Conservation (phyloP, 345 rosid genomes). For the Garcia nutans region DNA sequence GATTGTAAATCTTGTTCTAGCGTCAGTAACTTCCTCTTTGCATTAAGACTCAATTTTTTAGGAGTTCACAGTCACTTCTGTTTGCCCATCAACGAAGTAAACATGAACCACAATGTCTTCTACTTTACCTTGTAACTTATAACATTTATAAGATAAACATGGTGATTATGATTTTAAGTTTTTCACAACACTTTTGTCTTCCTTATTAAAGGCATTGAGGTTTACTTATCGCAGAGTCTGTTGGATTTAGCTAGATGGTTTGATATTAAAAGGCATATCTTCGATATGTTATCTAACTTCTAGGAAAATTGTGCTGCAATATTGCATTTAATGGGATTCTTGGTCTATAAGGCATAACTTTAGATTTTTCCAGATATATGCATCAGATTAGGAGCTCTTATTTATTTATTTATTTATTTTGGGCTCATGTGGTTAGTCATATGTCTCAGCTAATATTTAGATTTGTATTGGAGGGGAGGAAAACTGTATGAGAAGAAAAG, state of each 20-base stretch:
- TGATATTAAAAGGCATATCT: background rate
- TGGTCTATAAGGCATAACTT: background rate
- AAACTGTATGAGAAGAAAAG: background rate
- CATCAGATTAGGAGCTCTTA: background rate
- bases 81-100: background rate
- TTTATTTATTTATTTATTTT: too few relatives aligned
- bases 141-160: background rate
- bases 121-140: background rate
- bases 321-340: background rate
- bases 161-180: background rate
- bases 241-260: background rate
- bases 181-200: background rate
- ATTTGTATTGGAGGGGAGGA: background rate
- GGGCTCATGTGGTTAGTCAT: too few relatives aligned
- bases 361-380: background rate
- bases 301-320: background rate
- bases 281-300: background rate
- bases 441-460: too few relatives aligned
- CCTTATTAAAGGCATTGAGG: background rate
- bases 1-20: background rate
- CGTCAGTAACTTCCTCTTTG: background rate
- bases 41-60: background rate
- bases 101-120: background rate
- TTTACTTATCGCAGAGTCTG: background rate
- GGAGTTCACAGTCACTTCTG: background rate